These are phyloP conservation scores for Pichia sp. DNA, from an alignment of 1,139 yeast species.

Conservation along the genomic window DNA sequence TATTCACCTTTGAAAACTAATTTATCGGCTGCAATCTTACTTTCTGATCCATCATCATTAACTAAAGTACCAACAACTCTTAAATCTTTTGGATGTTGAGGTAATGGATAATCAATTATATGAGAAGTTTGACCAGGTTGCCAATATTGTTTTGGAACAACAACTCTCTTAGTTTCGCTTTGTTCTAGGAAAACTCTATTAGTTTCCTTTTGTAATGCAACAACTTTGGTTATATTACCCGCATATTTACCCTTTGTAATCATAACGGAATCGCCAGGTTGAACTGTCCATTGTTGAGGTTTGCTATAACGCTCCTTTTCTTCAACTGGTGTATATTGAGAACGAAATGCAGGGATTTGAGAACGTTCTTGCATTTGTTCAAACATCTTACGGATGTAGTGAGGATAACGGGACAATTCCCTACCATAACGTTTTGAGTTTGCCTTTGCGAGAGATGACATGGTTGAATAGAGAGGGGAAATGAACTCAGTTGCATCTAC, in stretches of 20 bases:
- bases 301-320: slow-evolving; percentile 34
- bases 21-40: slow-evolving; percentile 73
- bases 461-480: background rate
- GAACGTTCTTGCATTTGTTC: slow-evolving; percentile 24
- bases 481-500: background rate
- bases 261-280: slow-evolving; percentile 60
- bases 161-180: slow-evolving; percentile 46
- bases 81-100: slow-evolving; percentile 58
- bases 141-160: slow-evolving; percentile 69
- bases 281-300: slow-evolving; percentile 43
- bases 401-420: slow-evolving; percentile 28
- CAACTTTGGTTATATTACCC: slow-evolving; percentile 63
- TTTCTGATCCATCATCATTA: slow-evolving; percentile 49
- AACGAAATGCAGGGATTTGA: slow-evolving; percentile 27
- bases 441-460: slow-evolving; percentile 11
- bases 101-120: slow-evolving; percentile 48
- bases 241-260: slow-evolving; percentile 61
- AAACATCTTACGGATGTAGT: slow-evolving; percentile 22
- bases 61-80: slow-evolving; percentile 74
- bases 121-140: slow-evolving; percentile 67
- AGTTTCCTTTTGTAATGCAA: slow-evolving; percentile 39
- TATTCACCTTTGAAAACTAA: slow-evolving; percentile 58
- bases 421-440: slow-evolving; percentile 20
- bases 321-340: slow-evolving; percentile 29
- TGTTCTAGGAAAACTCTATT: slow-evolving; percentile 50